Conservation (phyloP, 2,329 filamentous ascomycete species). For the Aspergillus ochraceus region DNA sequence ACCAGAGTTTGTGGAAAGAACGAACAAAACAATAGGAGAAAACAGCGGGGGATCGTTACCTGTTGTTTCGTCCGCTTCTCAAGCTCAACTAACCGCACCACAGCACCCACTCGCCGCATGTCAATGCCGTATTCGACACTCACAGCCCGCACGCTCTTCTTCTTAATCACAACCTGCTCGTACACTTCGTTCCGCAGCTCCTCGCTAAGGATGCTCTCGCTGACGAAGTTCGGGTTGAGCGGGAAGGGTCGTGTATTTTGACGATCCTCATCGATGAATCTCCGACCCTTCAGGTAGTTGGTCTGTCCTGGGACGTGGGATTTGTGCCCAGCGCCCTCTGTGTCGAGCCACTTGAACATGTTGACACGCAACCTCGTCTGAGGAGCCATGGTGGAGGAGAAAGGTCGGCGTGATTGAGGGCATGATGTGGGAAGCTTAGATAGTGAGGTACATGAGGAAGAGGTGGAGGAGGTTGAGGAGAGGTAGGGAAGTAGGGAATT, state of each 20-base stretch:
- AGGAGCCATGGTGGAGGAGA: slow-evolving; percentile 33
- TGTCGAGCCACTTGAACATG: slow-evolving; percentile 61
- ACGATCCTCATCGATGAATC: not conserved
- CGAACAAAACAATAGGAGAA: slow-evolving; percentile 6
- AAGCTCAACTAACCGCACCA: slow-evolving; percentile 80
- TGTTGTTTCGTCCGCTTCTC: slow-evolving; percentile 75
- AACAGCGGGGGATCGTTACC: slow-evolving; percentile 51
- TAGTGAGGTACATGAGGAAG: slow-evolving; percentile 17
- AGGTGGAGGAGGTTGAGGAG: slow-evolving; percentile 27
- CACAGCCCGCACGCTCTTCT: slow-evolving; percentile 71
- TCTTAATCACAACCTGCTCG: slow-evolving; percentile 62
- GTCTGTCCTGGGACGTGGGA: slow-evolving; percentile 32
- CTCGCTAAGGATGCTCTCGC: slow-evolving; percentile 72
- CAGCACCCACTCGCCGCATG: slow-evolving; percentile 79
- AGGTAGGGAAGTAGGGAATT: slow-evolving; percentile 35
- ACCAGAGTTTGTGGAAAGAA: slow-evolving; percentile 3
- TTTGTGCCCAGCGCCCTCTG: slow-evolving; percentile 32
- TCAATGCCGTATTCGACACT: slow-evolving; percentile 77
- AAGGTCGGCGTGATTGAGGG: slow-evolving; percentile 26
- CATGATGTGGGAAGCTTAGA: slow-evolving; percentile 12
- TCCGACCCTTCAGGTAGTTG: slow-evolving; percentile 31
- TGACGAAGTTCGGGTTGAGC: slow-evolving; percentile 68
- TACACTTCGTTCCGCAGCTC: slow-evolving; percentile 72
- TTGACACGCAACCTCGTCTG: slow-evolving; percentile 53
- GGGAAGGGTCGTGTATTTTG: slow-evolving; percentile 66